These are phyloP conservation scores for Cercospora sp. DNA, from an alignment of 2,329 filamentous ascomycete genomes.

Conservation along the genomic window DNA sequence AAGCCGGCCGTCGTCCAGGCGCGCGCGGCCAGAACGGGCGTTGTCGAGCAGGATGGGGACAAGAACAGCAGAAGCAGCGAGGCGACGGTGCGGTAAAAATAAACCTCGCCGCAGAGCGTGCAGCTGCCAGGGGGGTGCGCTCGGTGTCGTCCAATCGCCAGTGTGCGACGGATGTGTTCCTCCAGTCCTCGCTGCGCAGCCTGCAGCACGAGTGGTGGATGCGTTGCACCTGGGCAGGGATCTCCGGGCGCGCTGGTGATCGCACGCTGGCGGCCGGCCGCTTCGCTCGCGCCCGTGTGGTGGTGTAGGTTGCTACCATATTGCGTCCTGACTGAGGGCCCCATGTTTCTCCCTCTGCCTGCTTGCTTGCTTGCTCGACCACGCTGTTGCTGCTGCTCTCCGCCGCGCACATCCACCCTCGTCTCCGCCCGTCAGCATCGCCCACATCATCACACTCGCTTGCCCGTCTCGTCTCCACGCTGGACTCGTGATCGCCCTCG, in stretches of 20 bases:
- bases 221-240: not conserved
- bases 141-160: not conserved
- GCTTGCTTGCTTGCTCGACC: not conserved
- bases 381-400: not conserved
- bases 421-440: constrained; percentile 11
- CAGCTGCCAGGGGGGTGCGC: not conserved
- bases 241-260: not conserved
- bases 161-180: not conserved
- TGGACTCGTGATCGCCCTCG: not conserved
- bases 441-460: constrained; percentile 8
- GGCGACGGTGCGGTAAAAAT: not conserved
- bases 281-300: not conserved
- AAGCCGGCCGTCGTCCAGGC: not conserved
- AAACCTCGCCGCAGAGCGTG: not conserved
- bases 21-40: not conserved
- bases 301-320: not conserved
- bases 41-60: not conserved
- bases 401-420: constrained; percentile 6
- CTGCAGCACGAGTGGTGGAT: not conserved
- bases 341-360: constrained; percentile 5
- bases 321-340: not conserved
- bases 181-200: not conserved
- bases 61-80: not conserved
- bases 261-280: not conserved
- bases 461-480: constrained; percentile 10